A percentile compares a stretch with the other conserved stretches of the same genome.
Evolutionary conservation across 2,329 filamentous ascomycete genomes (phyloP).

Genomic region (Botrytis fabae): DNA sequence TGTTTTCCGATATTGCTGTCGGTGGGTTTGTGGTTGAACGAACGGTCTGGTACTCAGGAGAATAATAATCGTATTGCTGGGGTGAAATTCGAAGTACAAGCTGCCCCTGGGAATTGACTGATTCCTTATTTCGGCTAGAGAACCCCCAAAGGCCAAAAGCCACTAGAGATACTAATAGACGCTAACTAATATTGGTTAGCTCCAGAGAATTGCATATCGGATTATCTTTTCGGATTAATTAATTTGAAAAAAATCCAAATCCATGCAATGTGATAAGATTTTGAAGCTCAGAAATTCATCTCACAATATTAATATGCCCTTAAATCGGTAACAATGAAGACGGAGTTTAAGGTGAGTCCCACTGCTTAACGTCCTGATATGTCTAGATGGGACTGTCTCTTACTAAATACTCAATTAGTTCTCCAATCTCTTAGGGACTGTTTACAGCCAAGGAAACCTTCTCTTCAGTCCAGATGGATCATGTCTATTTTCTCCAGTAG

Average conservation of each 20-base stretch:
- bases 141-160: slow-evolving; percentile 16
- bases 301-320: slow-evolving; percentile 30
- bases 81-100: slow-evolving; percentile 23
- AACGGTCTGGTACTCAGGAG: slow-evolving; percentile 20
- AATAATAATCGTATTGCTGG: slow-evolving; percentile 7
- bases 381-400: background rate
- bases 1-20: slow-evolving; percentile 17
- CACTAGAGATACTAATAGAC: background rate
- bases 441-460: slow-evolving; percentile 97
- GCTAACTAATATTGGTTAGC: background rate
- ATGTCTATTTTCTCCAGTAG: slow-evolving; percentile 91
- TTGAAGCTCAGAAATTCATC: slow-evolving; percentile 13
- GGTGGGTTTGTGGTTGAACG: slow-evolving; percentile 12
- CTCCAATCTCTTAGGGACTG: slow-evolving; percentile 95
- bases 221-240: slow-evolving; percentile 26
- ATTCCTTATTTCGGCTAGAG: slow-evolving; percentile 23
- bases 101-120: slow-evolving; percentile 22
- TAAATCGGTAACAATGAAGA: slow-evolving; percentile 75
- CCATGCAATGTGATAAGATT: slow-evolving; percentile 23
- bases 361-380: background rate
- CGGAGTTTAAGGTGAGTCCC: slow-evolving; percentile 82
- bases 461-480: slow-evolving; percentile 96
- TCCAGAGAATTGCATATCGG: slow-evolving; percentile 4
- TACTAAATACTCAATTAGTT: slow-evolving; percentile 63
- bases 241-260: slow-evolving; percentile 20